Evolutionary conservation across 768 basidiomycete genomes (phyloP).

Genomic region (Termitomyces sp.): DNA sequence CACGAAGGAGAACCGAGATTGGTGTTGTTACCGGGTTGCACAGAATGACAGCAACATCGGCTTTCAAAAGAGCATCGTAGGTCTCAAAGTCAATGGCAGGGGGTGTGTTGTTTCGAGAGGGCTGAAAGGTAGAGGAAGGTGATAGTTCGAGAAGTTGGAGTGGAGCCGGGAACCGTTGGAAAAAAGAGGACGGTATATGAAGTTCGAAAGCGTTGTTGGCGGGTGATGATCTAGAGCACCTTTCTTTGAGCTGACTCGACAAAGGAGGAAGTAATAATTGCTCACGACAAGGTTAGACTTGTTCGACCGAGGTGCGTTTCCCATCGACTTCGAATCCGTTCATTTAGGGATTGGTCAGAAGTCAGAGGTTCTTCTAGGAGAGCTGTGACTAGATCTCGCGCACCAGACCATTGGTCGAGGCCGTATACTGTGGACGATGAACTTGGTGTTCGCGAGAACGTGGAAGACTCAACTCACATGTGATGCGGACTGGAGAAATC

Average conservation of each 20-base stretch:
- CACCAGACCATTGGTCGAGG: slow-evolving; percentile 48
- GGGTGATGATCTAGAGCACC: slow-evolving; percentile 5
- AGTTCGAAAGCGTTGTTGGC: slow-evolving; percentile 18
- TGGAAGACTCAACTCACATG: slow-evolving; percentile 34
- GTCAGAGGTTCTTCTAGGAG: slow-evolving; percentile 69
- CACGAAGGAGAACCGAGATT: slow-evolving; percentile 32
- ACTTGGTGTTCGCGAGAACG: neutral
- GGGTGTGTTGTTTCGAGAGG: slow-evolving; percentile 4
- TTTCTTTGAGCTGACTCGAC: slow-evolving; percentile 21
- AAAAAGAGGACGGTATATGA: slow-evolving; percentile 44
- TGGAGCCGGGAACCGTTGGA: slow-evolving; percentile 50
- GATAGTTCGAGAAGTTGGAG: slow-evolving; percentile 44
- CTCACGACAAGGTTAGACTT: slow-evolving; percentile 37
- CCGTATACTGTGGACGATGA: slow-evolving; percentile 50
- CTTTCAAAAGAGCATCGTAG: slow-evolving; percentile 28
- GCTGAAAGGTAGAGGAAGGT: slow-evolving; percentile 11
- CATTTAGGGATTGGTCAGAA: slow-evolving; percentile 42
- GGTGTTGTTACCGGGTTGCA: slow-evolving; percentile 57
- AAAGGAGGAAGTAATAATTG: slow-evolving; percentile 20
- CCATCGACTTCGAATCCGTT: slow-evolving; percentile 50
- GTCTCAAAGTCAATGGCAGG: slow-evolving; percentile 2
- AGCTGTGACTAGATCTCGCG: slow-evolving; percentile 61
- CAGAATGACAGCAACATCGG: slow-evolving; percentile 63
- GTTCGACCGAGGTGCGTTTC: slow-evolving; percentile 17
- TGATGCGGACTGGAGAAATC: slow-evolving; percentile 38